phyloP scores from a whole-genome alignment of 345 rosid genomes.

The Populus ilicifolia region DNA sequence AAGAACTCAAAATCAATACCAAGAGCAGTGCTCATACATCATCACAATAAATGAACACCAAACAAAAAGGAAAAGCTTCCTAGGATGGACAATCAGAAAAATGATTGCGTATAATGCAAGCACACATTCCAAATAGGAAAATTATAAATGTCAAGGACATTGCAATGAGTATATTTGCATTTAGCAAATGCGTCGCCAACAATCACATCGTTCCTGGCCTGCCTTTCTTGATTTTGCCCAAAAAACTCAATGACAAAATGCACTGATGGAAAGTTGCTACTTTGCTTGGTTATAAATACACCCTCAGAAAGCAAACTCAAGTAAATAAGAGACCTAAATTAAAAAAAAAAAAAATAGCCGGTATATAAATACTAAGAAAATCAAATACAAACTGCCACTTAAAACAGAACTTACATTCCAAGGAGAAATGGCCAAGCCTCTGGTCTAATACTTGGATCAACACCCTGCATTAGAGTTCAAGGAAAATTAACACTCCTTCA shows the following conservation, averaged over 20 bases:
- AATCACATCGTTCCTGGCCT: background rate
- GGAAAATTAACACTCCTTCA: slow-evolving; percentile 9
- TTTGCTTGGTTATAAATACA: background rate
- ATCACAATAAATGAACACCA: too few species aligned
- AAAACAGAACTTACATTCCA: slow-evolving; percentile 70
- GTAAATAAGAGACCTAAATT: background rate
- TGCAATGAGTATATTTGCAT: background rate
- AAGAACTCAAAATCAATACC: slow-evolving; percentile 1
- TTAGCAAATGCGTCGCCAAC: background rate
- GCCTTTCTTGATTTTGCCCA: background rate
- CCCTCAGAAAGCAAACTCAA: background rate
- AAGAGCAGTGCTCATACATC: background rate
- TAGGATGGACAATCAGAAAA: background rate
- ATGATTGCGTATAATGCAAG: background rate
- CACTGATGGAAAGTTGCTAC: background rate
- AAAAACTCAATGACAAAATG: background rate
- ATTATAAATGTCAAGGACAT: too few species aligned
- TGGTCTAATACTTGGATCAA: slow-evolving; percentile 83
- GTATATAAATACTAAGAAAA: background rate
- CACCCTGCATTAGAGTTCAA: slow-evolving; percentile 51
- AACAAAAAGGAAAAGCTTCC: too few species aligned
- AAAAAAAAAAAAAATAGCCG: background rate
- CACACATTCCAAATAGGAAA: background rate
- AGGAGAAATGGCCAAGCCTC: slow-evolving; percentile 98
- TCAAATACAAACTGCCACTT: background rate